A percentile compares a stretch with the other conserved stretches of the same genome.
These are phyloP conservation scores for Phytophthora pluvialis DNA, from an alignment of 352 stramenopile genomes.

Conservation along the genomic window DNA sequence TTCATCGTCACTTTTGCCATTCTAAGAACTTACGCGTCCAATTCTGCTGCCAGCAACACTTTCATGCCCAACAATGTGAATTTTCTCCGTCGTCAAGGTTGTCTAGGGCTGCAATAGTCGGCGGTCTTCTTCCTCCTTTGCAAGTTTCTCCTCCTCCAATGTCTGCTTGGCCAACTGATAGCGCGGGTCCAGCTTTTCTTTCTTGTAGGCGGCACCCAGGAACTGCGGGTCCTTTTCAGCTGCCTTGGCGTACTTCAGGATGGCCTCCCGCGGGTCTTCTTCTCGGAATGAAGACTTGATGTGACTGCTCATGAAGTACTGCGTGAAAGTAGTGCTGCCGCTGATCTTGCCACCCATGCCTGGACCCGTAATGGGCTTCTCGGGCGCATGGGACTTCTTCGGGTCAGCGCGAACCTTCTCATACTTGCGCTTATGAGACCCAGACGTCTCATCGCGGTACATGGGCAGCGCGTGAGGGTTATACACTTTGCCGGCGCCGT, in stretches of 20 bases:
- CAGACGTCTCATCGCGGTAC: conserved; percentile 70
- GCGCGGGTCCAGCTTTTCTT: conserved; percentile 71
- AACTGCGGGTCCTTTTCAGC: conserved; percentile 80
- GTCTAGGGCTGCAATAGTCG: conserved; percentile 72
- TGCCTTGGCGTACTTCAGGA: conserved; percentile 86
- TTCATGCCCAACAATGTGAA: neutral
- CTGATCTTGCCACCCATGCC: conserved; percentile 83
- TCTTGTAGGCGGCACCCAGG: conserved; percentile 60
- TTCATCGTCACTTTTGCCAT: conserved; percentile 6
- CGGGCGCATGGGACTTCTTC: conserved; percentile 75
- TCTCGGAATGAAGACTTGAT: conserved; percentile 88
- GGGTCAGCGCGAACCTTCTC: conserved; percentile 71
- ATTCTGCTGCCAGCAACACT: neutral
- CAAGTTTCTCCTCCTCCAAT: conserved; percentile 80
- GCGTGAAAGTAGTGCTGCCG: conserved; percentile 83
- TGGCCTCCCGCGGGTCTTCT: conserved; percentile 86
- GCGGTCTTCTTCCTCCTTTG: conserved; percentile 79
- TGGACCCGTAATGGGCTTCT: conserved; percentile 76
- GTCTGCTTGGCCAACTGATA: conserved; percentile 81
- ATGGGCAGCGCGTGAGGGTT: conserved; percentile 84
- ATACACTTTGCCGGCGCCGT: conserved; percentile 72
- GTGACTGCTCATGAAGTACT: conserved; percentile 90
- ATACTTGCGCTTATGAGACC: conserved; percentile 75
- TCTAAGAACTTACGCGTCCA: conserved; percentile 7
- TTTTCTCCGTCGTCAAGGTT: neutral